These are phyloP conservation scores for Dianthus caryophyllus DNA, from an alignment of 148 eudicot genomes.

Conservation along the genomic window DNA sequence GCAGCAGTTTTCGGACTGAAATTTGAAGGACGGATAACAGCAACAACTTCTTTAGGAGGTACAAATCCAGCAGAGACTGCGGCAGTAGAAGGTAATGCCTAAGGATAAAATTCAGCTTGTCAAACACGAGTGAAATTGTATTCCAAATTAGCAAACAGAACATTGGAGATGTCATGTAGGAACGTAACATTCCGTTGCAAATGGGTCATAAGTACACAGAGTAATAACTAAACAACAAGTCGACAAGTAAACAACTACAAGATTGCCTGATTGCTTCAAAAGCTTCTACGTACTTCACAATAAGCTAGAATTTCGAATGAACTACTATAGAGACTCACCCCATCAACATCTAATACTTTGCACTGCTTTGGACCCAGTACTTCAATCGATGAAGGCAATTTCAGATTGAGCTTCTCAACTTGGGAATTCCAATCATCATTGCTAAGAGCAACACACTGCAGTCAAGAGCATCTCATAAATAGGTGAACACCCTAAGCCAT, in stretches of 20 bases:
- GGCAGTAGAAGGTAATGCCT: constrained; percentile 44
- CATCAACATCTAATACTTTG: constrained; percentile 44
- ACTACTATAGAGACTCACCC: constrained; percentile 39
- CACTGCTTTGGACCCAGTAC: constrained; percentile 40
- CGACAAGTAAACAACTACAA: neutral
- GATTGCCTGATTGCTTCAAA: no score
- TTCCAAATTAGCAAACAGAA: neutral
- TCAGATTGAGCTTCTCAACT: constrained; percentile 33
- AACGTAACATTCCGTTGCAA: neutral
- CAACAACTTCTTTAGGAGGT: constrained; percentile 52
- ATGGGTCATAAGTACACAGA: neutral
- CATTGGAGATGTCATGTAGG: neutral
- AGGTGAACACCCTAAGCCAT: neutral
- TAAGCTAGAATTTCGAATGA: neutral
- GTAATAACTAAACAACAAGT: neutral
- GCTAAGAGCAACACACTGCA: constrained; percentile 50
- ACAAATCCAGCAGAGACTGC: constrained; percentile 39
- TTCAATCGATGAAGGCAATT: constrained; percentile 49
- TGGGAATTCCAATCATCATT: constrained; percentile 46
- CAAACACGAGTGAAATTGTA: neutral
- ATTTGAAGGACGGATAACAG: constrained; percentile 53
- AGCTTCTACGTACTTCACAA: no score
- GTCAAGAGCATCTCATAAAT: constrained; percentile 1
- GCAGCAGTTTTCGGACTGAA: constrained; percentile 24
- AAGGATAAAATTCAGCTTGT: constrained; percentile 16